A percentile compares a stretch with the other conserved stretches of the same genome.
phyloP scores from a whole-genome alignment of 148 eudicot genomes.

The Rhododendron kiyosumense region DNA sequence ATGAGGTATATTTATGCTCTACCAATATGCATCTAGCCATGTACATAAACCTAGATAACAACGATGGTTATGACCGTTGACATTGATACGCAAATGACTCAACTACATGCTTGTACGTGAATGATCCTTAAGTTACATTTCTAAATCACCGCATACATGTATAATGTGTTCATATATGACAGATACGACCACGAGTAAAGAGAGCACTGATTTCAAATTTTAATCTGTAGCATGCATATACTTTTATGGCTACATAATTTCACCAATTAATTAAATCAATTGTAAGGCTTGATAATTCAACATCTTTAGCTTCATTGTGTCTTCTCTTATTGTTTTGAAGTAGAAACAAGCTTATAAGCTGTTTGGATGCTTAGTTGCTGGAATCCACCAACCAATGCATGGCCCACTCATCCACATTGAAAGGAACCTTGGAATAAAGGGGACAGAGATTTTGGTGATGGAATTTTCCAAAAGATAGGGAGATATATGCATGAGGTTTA shows the following conservation, averaged over 20 bases:
- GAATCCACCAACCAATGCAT: neutral
- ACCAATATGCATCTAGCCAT: neutral
- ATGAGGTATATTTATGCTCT: neutral
- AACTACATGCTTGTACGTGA: too few species aligned
- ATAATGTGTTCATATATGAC: neutral
- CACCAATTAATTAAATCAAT: neutral
- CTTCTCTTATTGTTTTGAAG: neutral
- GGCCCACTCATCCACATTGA: slow-evolving; percentile 1
- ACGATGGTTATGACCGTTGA: too few species aligned
- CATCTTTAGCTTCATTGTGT: neutral
- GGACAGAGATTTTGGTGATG: neutral
- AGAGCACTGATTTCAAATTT: neutral
- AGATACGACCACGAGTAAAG: neutral
- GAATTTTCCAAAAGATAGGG: too few species aligned
- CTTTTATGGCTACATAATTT: neutral
- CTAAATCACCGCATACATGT: neutral
- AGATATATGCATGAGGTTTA: neutral
- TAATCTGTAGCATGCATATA: neutral
- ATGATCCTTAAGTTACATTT: neutral
- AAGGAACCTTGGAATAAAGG: slow-evolving; percentile 16
- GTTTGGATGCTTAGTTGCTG: neutral
- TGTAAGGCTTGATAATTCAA: neutral
- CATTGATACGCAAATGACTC: too few species aligned
- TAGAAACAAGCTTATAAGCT: neutral
- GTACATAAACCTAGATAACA: too few species aligned